Evolutionary conservation across 2,329 filamentous ascomycete genomes (phyloP).

Genomic region (Elsinoe ampelina): DNA sequence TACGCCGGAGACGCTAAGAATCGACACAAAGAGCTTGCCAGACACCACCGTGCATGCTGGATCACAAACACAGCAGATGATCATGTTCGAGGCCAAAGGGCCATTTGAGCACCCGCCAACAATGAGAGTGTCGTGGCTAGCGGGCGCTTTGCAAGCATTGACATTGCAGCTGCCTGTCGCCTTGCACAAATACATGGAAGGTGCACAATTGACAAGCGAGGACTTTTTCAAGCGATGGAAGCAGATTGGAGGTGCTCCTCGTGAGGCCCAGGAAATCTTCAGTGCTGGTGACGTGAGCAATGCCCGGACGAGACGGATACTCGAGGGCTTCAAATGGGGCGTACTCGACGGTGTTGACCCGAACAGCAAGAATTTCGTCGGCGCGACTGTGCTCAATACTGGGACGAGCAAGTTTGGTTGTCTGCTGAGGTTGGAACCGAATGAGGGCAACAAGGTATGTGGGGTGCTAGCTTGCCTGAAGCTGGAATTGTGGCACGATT

Average conservation of each 20-base stretch:
- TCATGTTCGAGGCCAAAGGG: constrained; percentile 82
- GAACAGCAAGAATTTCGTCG: constrained; percentile 88
- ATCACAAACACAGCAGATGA: constrained; percentile 79
- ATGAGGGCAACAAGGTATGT: constrained; percentile 80
- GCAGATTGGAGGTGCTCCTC: constrained; percentile 81
- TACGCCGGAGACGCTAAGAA: constrained; percentile 58
- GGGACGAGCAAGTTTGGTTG: constrained; percentile 82
- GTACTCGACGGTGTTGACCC: constrained; percentile 79
- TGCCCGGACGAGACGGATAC: constrained; percentile 59
- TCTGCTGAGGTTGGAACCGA: constrained; percentile 85
- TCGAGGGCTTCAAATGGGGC: constrained; percentile 85
- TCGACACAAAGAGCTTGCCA: constrained; percentile 80
- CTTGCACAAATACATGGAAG: constrained; percentile 94
- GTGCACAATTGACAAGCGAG: constrained; percentile 72
- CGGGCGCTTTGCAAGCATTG: constrained; percentile 82
- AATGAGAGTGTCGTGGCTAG: constrained; percentile 87
- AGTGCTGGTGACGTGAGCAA: constrained; percentile 58
- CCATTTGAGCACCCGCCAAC: constrained; percentile 80
- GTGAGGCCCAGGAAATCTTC: constrained; percentile 85
- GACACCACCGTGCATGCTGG: constrained; percentile 69
- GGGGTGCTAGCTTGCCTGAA: not conserved
- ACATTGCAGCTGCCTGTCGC: constrained; percentile 83
- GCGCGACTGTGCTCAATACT: constrained; percentile 77
- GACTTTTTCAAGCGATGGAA: constrained; percentile 99
- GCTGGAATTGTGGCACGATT: not conserved